A percentile compares a stretch with the other conserved stretches of the same genome.
Conservation (phyloP, 164 flowering plant genomes). For the Taxillus chinensis region DNA sequence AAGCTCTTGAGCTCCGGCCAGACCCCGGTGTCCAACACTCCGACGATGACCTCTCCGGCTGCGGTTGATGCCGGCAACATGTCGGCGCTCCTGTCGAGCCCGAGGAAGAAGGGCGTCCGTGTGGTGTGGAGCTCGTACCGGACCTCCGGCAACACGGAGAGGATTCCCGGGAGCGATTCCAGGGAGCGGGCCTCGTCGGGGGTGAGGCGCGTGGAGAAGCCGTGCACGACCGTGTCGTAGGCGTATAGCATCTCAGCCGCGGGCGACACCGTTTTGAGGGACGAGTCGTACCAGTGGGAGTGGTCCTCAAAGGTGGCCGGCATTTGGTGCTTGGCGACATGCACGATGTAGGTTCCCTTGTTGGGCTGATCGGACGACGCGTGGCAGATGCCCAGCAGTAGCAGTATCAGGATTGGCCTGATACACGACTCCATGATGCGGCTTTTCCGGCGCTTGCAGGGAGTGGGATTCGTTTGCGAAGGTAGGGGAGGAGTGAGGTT, state of each 20-base stretch:
- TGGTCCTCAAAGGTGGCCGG: constrained; percentile 43
- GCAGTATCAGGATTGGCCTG: neutral
- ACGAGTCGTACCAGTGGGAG: constrained; percentile 48
- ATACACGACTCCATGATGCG: constrained; percentile 4
- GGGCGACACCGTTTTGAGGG: constrained; percentile 43
- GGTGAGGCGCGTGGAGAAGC: constrained; percentile 45
- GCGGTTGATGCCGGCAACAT: constrained; percentile 28
- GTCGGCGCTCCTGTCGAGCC: constrained; percentile 26
- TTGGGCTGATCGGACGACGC: constrained; percentile 6
- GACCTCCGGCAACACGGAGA: constrained; percentile 37
- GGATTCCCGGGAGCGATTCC: constrained; percentile 28
- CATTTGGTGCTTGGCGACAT: constrained; percentile 53
- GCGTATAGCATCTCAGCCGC: constrained; percentile 49
- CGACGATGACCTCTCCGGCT: constrained; percentile 38
- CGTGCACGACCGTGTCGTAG: constrained; percentile 42
- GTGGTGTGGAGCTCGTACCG: constrained; percentile 59
- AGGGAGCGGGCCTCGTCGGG: constrained; percentile 28
- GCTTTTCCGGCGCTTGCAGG: neutral
- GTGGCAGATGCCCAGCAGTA: constrained; percentile 20
- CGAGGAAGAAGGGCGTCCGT: constrained; percentile 49
- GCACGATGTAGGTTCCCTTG: constrained; percentile 41
- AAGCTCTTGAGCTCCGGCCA: constrained; percentile 72
- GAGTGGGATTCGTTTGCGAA: too few species aligned
- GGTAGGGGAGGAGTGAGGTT: too few species aligned
- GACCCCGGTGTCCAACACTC: constrained; percentile 57